Evolutionary conservation across 2,329 filamentous ascomycete species (phyloP).

Genomic region (Cladosporium sp.): DNA sequence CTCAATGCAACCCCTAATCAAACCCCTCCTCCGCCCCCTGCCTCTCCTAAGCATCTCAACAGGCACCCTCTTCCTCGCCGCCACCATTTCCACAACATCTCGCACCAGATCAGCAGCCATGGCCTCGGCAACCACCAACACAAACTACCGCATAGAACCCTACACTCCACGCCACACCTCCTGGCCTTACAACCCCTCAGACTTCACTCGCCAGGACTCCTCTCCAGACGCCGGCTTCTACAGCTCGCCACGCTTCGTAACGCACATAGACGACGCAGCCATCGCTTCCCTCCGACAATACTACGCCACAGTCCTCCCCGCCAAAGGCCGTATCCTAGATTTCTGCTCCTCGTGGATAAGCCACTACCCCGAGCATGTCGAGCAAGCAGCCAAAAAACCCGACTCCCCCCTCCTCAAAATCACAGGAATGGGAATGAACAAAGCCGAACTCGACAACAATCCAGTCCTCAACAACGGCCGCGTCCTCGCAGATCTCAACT

Average conservation of each 20-base stretch:
- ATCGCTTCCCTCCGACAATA: constrained; percentile 43
- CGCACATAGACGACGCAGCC: constrained; percentile 51
- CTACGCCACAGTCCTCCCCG: constrained; percentile 42
- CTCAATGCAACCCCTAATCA: constrained; percentile 12
- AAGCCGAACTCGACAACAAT: constrained; percentile 43
- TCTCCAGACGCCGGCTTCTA: constrained; percentile 37
- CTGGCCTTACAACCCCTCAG: constrained; percentile 34
- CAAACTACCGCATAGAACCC: constrained; percentile 20
- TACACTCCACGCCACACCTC: constrained; percentile 29
- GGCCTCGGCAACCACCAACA: constrained; percentile 2
- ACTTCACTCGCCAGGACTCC: constrained; percentile 39
- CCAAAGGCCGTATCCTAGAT: constrained; percentile 42
- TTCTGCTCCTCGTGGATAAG: constrained; percentile 50
- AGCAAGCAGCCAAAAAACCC: constrained; percentile 13
- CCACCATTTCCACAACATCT: constrained; percentile 11
- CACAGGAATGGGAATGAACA: constrained; percentile 48
- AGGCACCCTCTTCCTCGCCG: constrained; percentile 15
- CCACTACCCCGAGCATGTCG: constrained; percentile 38
- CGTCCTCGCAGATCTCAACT: constrained; percentile 45
- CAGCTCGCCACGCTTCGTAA: constrained; percentile 45
- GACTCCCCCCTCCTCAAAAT: constrained; percentile 30
- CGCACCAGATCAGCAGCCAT: background rate
- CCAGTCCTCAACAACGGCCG: constrained; percentile 30
- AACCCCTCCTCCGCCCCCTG: constrained; percentile 18
- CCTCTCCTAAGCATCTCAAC: constrained; percentile 20